Conservation (phyloP, 768 basidiomycete species). For the Tylopilus vinaceipallidus region DNA sequence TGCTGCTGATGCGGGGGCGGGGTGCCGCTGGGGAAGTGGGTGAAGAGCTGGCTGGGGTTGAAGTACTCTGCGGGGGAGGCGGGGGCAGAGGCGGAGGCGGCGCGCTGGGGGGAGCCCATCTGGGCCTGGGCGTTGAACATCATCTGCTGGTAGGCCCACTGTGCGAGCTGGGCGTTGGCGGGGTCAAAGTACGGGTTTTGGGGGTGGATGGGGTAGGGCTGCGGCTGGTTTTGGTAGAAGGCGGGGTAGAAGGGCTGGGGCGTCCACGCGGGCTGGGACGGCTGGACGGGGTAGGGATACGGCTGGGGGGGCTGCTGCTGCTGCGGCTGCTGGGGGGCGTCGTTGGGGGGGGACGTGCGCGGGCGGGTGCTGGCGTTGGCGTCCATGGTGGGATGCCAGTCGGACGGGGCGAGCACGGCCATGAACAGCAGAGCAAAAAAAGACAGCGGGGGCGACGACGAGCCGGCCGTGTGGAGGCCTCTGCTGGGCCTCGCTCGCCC, state of each 20-base stretch:
- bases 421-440: conserved; percentile 40
- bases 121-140: conserved; percentile 64
- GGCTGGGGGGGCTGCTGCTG: conserved; percentile 34
- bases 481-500: conserved; percentile 8
- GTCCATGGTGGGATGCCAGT: conserved; percentile 75
- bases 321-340: conserved; percentile 34
- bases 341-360: conserved; percentile 60
- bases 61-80: conserved; percentile 53
- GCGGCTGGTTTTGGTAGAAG: conserved; percentile 68
- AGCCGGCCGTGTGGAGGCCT: too few relatives aligned
- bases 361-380: conserved; percentile 48
- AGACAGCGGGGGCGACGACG: too few relatives aligned
- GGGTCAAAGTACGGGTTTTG: conserved; percentile 74
- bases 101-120: conserved; percentile 42
- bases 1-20: conserved; percentile 60
- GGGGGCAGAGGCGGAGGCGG: conserved; percentile 37
- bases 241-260: conserved; percentile 76
- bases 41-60: conserved; percentile 58
- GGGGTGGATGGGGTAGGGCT: conserved; percentile 46
- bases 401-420: conserved; percentile 77
- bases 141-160: conserved; percentile 93
- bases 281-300: conserved; percentile 71
- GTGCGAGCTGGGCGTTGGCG: conserved; percentile 73
- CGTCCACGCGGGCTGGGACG: conserved; percentile 68
- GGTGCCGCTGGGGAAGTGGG: conserved; percentile 67